phyloP scores from a whole-genome alignment of 129 eudicot species.

The Tagetes patula region DNA sequence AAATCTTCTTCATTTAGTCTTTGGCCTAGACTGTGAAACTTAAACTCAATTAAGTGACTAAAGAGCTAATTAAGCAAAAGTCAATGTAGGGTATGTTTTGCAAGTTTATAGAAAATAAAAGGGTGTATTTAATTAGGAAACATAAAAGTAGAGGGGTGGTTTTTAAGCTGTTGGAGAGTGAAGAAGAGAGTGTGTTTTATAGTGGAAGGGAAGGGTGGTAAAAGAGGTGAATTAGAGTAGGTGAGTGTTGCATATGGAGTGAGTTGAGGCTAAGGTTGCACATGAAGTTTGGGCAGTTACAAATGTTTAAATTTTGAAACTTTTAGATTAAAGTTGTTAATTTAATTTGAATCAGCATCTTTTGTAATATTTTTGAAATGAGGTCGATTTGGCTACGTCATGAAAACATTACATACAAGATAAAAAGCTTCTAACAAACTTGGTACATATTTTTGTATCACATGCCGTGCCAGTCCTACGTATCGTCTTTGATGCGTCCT shows the following conservation, averaged over 20 bases:
- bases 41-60: slow-evolving; percentile 19
- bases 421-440: too few relatives aligned
- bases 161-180: slow-evolving; percentile 21
- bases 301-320: background rate
- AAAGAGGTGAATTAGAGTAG: slow-evolving; percentile 36
- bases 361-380: too few relatives aligned
- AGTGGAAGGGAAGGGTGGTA: slow-evolving; percentile 29
- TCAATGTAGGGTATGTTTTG: slow-evolving; percentile 6
- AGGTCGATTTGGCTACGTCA: too few relatives aligned
- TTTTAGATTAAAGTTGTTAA: too few relatives aligned
- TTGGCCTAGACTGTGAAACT: background rate
- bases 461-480: too few relatives aligned
- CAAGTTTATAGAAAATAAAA: slow-evolving; percentile 3
- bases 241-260: slow-evolving; percentile 36
- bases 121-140: slow-evolving; percentile 17
- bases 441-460: too few relatives aligned
- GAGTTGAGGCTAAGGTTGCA: slow-evolving; percentile 40
- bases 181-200: slow-evolving; percentile 32
- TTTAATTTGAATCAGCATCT: too few relatives aligned
- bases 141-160: slow-evolving; percentile 18
- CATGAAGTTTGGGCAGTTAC: slow-evolving; percentile 27
- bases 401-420: too few relatives aligned
- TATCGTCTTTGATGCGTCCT: too few relatives aligned
- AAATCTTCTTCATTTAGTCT: slow-evolving; percentile 25
- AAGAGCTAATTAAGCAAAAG: slow-evolving; percentile 12